These are phyloP conservation scores for Verbascum thapsus DNA, from an alignment of 257 asterid genomes.

Conservation along the genomic window DNA sequence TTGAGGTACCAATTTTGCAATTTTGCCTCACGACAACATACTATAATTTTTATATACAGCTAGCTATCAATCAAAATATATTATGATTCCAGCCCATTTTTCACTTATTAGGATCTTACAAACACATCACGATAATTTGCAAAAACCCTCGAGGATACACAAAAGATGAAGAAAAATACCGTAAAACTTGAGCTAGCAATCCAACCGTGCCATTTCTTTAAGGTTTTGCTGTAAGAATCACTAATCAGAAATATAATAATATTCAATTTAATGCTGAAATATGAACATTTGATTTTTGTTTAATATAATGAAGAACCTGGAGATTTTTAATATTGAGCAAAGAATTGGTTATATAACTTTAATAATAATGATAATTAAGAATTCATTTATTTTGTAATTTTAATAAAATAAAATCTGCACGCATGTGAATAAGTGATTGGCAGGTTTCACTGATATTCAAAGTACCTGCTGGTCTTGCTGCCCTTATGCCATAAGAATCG, in stretches of 20 bases:
- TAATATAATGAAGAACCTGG: conserved; percentile 22
- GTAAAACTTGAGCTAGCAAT: conserved; percentile 73
- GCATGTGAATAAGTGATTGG: conserved; percentile 31
- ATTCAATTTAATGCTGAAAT: background rate
- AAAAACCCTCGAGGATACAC: too few relatives aligned
- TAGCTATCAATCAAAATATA: too few relatives aligned
- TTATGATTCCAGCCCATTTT: too few relatives aligned
- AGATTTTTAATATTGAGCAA: conserved; percentile 1
- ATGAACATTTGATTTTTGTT: background rate
- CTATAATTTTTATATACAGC: too few relatives aligned
- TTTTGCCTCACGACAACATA: too few relatives aligned
- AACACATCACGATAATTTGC: too few relatives aligned
- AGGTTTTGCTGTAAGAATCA: conserved; percentile 75
- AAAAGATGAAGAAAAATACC: conserved; percentile 39
- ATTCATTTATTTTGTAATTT: background rate
- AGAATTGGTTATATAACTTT: conserved; percentile 13
- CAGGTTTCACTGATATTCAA: conserved; percentile 40
- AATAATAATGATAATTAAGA: background rate
- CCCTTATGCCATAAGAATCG: conserved; percentile 11
- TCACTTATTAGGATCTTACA: too few relatives aligned
- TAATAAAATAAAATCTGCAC: background rate
- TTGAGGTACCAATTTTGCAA: too few relatives aligned
- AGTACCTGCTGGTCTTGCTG: conserved; percentile 26
- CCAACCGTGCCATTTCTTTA: conserved; percentile 96
- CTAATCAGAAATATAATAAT: background rate